phyloP scores from a whole-genome alignment of 139 green algal genomes.

The Chlorella sorokiniana region DNA sequence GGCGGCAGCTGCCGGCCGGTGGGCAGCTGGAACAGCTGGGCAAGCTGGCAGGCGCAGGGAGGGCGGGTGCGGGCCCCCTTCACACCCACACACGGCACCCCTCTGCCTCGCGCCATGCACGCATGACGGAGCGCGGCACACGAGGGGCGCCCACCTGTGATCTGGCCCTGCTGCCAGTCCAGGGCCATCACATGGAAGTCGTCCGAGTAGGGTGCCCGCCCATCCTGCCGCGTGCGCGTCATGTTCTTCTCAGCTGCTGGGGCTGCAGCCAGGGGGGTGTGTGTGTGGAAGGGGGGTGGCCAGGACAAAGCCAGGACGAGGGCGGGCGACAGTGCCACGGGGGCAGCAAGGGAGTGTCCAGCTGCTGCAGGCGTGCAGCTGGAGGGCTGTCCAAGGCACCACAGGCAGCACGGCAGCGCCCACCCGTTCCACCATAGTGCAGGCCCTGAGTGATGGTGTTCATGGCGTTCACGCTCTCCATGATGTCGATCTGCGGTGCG shows the following conservation, averaged over 20 bases:
- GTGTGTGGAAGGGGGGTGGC: background rate
- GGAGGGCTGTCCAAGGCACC: background rate
- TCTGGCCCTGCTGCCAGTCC: conserved; percentile 21
- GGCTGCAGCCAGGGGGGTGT: background rate
- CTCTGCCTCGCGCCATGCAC: too few species aligned
- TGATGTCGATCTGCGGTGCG: conserved; percentile 39
- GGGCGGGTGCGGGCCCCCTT: too few species aligned
- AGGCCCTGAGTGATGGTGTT: conserved; percentile 11
- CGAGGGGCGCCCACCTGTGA: conserved; percentile 3
- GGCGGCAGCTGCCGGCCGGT: background rate
- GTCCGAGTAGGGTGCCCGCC: conserved; percentile 9
- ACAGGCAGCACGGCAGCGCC: background rate
- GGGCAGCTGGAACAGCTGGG: too few species aligned
- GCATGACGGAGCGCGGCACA: too few species aligned
- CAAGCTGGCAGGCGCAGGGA: too few species aligned
- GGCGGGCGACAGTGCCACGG: background rate
- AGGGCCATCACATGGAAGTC: conserved; percentile 30
- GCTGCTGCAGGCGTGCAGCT: too few species aligned
- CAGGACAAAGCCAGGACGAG: background rate
- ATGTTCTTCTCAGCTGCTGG: conserved; percentile 3
- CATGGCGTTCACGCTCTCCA: conserved; percentile 42
- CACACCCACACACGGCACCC: too few species aligned
- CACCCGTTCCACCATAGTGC: conserved; percentile 34
- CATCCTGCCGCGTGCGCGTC: background rate
- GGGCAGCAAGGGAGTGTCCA: too few species aligned